Percentiles rank a stretch among this genome's conserved stretches.
phyloP scores from a whole-genome alignment of 2,329 filamentous ascomycete species.

The Colletotrichum chlorophyti region DNA sequence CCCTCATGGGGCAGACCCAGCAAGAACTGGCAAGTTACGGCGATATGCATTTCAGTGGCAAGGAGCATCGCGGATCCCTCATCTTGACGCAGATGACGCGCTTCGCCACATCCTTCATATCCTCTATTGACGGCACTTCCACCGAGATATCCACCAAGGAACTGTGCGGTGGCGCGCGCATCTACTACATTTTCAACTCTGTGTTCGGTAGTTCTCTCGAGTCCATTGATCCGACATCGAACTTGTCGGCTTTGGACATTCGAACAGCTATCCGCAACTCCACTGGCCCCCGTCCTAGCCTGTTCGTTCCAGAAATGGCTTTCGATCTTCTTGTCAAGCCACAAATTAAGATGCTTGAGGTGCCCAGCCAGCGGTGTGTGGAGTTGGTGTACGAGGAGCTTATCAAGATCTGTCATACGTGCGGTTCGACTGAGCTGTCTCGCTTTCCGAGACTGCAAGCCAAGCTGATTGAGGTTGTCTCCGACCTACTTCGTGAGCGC shows the following conservation, averaged over 20 bases:
- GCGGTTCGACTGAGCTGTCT: slow-evolving; percentile 91
- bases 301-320: slow-evolving; percentile 97
- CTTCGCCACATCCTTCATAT: slow-evolving; percentile 97
- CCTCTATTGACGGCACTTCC: slow-evolving; percentile 97
- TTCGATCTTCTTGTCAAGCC: slow-evolving; percentile 98
- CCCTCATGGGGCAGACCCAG: slow-evolving; percentile 99
- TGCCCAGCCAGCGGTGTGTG: slow-evolving; percentile 94
- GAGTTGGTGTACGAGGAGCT: slow-evolving; percentile 98
- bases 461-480: slow-evolving; percentile 97
- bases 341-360: slow-evolving; percentile 95
- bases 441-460: slow-evolving; percentile 92
- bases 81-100: slow-evolving; percentile 98
- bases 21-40: slow-evolving; percentile 98
- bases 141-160: slow-evolving; percentile 99
- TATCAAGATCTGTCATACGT: slow-evolving; percentile 99
- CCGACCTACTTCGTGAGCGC: slow-evolving; percentile 90
- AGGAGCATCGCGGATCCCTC: slow-evolving; percentile 93
- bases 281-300: slow-evolving; percentile 90
- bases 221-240: slow-evolving; percentile 93
- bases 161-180: slow-evolving; percentile 90
- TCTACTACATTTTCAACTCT: slow-evolving; percentile 99
- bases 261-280: slow-evolving; percentile 98
- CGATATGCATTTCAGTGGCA: slow-evolving; percentile 96
- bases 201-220: slow-evolving; percentile 97
- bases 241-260: slow-evolving; percentile 93